These are phyloP conservation scores for Colletotrichum gloeosporioides DNA, from an alignment of 2,329 filamentous ascomycete species.

Conservation along the genomic window DNA sequence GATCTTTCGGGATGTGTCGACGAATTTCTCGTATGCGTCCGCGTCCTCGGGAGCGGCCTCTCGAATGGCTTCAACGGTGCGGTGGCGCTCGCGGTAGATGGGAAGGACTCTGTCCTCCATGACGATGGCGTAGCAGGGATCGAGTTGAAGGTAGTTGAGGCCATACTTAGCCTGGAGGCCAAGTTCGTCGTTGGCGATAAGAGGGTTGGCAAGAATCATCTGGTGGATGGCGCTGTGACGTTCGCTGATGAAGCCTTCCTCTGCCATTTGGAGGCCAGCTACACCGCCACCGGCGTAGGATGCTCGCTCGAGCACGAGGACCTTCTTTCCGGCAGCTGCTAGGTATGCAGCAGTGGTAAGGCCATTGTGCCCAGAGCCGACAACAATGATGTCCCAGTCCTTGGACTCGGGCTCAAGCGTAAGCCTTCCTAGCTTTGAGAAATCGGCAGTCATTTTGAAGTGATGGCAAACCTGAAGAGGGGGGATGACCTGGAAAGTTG, in stretches of 20 bases:
- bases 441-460: neutral
- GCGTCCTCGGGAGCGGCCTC: neutral
- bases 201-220: neutral
- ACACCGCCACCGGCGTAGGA: slow-evolving; percentile 4
- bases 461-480: fast-evolving
- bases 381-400: slow-evolving; percentile 10
- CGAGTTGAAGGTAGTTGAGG: neutral
- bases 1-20: neutral
- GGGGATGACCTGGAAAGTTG: fast-evolving
- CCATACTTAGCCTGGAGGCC: neutral
- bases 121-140: neutral
- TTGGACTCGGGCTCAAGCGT: neutral
- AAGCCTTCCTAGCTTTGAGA: neutral
- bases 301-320: slow-evolving; percentile 4
- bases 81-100: neutral
- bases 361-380: slow-evolving; percentile 17
- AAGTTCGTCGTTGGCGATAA: neutral
- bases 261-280: neutral
- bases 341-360: slow-evolving; percentile 17
- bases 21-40: neutral
- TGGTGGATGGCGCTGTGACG: slow-evolving; percentile 1
- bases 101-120: neutral
- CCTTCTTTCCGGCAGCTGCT: slow-evolving; percentile 2
- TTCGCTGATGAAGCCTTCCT: neutral
- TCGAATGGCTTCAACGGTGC: neutral